Evolutionary conservation across 2,329 filamentous ascomycete species (phyloP).

Genomic region (Teratosphaeriaceae sp.): DNA sequence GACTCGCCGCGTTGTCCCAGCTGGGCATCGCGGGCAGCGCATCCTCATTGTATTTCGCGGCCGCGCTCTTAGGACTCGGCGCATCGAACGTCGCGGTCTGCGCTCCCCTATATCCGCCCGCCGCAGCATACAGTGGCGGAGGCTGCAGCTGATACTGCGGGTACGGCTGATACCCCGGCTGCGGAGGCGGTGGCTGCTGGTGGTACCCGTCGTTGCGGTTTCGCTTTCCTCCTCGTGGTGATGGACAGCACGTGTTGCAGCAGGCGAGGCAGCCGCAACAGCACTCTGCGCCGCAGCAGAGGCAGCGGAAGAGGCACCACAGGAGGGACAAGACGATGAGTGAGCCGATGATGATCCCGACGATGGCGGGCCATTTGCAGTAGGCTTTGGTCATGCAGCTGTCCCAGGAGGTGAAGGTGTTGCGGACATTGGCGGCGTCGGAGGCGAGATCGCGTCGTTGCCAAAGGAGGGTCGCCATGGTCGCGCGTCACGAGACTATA

Average conservation of each 20-base stretch:
- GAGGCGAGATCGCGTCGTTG: slow-evolving; percentile 17
- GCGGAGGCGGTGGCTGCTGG: slow-evolving; percentile 47
- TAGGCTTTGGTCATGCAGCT: slow-evolving; percentile 79
- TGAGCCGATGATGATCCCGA: slow-evolving; percentile 65
- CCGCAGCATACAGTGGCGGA: slow-evolving; percentile 29
- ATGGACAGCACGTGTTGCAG: slow-evolving; percentile 64
- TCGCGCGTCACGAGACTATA: no score
- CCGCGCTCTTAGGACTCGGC: slow-evolving; percentile 44
- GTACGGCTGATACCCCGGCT: slow-evolving; percentile 24
- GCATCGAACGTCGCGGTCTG: slow-evolving; percentile 66
- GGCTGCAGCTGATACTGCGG: slow-evolving; percentile 36
- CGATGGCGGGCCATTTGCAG: slow-evolving; percentile 87
- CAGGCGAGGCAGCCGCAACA: slow-evolving; percentile 65
- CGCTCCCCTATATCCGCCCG: slow-evolving; percentile 11
- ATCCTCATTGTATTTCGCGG: slow-evolving; percentile 57
- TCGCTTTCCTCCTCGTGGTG: slow-evolving; percentile 37
- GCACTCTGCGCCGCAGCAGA: slow-evolving; percentile 73
- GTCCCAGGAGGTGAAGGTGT: slow-evolving; percentile 86
- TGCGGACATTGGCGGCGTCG: slow-evolving; percentile 22
- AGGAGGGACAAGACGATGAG: slow-evolving; percentile 70
- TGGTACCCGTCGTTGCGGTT: slow-evolving; percentile 54
- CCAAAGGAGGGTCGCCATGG: slow-evolving; percentile 14
- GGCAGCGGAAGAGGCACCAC: slow-evolving; percentile 70
- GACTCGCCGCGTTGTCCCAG: slow-evolving; percentile 67
- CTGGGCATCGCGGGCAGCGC: slow-evolving; percentile 82